Evolutionary conservation across 192 early-diverging fungal species (phyloP), one percentile per base, ranked within the genome.

Genomic region (Spizellomyces punctatus): DNA sequence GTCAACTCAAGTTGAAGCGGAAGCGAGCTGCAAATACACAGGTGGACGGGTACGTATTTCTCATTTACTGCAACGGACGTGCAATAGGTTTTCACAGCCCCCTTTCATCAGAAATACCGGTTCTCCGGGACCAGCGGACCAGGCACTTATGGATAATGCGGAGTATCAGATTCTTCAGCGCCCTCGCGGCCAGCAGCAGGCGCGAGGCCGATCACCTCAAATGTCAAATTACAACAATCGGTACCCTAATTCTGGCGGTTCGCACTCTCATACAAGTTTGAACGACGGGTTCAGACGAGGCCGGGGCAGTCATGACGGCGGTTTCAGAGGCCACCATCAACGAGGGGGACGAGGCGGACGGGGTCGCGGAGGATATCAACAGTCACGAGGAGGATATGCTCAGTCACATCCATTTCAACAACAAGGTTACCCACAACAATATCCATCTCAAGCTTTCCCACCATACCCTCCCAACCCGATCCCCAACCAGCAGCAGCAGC

Each of bases 1-100:
- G 77, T 41, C 69, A 67, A 55, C 46, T 80, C 16, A 87, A 88
- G 46, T 12, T 48, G 16, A 63, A 36, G 49, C 14, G 58, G 65
- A 75, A 75, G 50, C 54, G 62, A 52, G 55, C 19, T 36, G 27
- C 27, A 36, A 36, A 36, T 36, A 36, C 27, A 36, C 27, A 36
- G 27, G 27, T 36, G 27, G 27, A 36, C 27, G 27, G 27, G 27
- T 36, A 36, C 27, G 27, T 36, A 36, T 36, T 36, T 2, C 0
- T 36, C 27, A 36, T 36, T 36, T 36, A 36, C 27, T 2, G 27
- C 27, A 36, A 36, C 27, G 27, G 3, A 36, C 27, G 27, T 36
- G 27, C 27, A 36, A 36, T 36, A 36, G 27, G 27, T 36, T 36
- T 36, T 36, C 27, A 36, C 27, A 36, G 27, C 27, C 1, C 27